Evolutionary conservation across 371 early-diverging fungal genomes (phyloP), one percentile per base, ranked within the genome.

Genomic region (Rhizomucor miehei): DNA sequence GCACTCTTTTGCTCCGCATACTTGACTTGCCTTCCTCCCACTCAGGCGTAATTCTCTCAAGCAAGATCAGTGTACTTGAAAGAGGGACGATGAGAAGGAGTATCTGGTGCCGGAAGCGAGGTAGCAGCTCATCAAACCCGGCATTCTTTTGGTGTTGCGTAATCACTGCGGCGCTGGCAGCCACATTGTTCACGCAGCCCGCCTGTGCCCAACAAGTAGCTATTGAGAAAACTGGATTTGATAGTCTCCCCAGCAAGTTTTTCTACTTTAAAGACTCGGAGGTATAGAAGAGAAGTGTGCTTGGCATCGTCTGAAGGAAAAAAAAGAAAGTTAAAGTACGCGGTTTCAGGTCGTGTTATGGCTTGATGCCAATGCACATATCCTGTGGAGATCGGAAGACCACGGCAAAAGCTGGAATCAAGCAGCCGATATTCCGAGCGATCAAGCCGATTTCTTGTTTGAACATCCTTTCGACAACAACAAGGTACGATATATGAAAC

Each of bases 251-350:
- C 16, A 67, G 54, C 47, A 73, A 76, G 57, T 71, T 87, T 41
- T 80, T 79, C 57, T 86, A 87, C 65, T 87, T 90, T 58, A 79
- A 77, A 44, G 84, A 83, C 59, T 85, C 86, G 13, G 73, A 82
- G 48, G 89, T 89, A 79, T 29, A 29, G 3, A 29, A 29, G 8
- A 8, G n/a, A n/a, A n/a, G n/a, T n/a, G n/a, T n/a, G n/a, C n/a
- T n/a, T 29, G 8, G 29, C 29, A 29, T 29, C 8, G 29, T 29
- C 8, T 5, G 29, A 8, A 29, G 29, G 29, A 8, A 29, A 5
- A 29, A 21, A 11, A n/a, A 36, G 12, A 37, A 52, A 23, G 44
- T 29, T 0, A 35, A 23, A 5, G 29, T 3, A 8, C 5, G 3
- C 8, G 14, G 8, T 46, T 14, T 5, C 57, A 87, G 86, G 70